phyloP scores from a whole-genome alignment of 345 rosid genomes.

The Citrus maxima region DNA sequence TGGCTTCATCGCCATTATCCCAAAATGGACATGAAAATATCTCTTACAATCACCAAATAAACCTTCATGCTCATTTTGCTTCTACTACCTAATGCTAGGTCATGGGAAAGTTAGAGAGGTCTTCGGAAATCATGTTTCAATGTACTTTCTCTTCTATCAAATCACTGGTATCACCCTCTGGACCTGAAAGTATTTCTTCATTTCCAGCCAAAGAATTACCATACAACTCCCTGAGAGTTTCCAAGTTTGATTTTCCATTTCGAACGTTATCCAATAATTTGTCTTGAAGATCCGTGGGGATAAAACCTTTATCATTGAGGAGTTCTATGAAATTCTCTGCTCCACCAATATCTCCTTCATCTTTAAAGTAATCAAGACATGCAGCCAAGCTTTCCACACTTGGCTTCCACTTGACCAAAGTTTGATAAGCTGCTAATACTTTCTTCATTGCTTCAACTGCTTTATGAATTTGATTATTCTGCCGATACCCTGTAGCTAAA shows the following conservation, averaged over 20 bases:
- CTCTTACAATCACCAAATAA: not conserved
- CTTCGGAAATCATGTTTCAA: too few relatives aligned
- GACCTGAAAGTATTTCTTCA: too few relatives aligned
- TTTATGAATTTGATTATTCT: constrained; percentile 11
- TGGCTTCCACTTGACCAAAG: not conserved
- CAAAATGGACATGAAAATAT: not conserved
- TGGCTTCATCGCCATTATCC: not conserved
- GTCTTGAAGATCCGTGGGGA: constrained; percentile 16
- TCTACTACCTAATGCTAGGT: not conserved
- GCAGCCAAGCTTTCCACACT: constrained; percentile 8
- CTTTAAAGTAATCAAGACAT: constrained; percentile 30
- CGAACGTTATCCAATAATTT: constrained; percentile 17
- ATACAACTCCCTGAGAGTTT: not conserved
- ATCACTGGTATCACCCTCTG: too few relatives aligned
- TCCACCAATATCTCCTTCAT: constrained; percentile 12
- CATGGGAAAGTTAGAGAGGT: not conserved
- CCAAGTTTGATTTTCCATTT: not conserved
- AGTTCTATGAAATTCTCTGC: constrained; percentile 21
- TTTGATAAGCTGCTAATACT: constrained; percentile 11
- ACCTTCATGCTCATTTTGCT: not conserved
- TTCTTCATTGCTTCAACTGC: constrained; percentile 34
- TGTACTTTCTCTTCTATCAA: too few relatives aligned
- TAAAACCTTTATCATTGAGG: constrained; percentile 12
- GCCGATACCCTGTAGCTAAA: constrained; percentile 22
- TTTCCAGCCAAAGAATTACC: not conserved